phyloP scores from a whole-genome alignment of 75 land plant genomes.

The Selaginella moellendorffii region DNA sequence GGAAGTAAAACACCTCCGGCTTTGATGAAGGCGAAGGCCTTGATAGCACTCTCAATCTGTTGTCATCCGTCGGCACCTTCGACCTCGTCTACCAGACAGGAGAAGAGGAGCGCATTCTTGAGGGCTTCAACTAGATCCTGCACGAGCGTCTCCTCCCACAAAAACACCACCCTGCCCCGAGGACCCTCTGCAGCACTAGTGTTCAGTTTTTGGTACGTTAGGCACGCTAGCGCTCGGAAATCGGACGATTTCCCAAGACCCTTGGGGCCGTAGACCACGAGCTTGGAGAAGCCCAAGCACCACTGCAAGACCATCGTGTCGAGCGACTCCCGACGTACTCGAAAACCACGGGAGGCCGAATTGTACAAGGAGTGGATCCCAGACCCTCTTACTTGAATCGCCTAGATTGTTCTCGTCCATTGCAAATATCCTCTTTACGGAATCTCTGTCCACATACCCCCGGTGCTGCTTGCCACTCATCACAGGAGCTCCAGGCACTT shows the following conservation, averaged over 20 bases:
- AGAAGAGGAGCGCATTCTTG: background rate
- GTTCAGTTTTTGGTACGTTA: background rate
- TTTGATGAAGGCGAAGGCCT: background rate
- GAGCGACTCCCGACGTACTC: background rate
- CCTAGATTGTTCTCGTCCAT: background rate
- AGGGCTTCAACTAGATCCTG: background rate
- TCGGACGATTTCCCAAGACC: background rate
- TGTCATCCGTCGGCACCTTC: background rate
- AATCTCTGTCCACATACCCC: background rate
- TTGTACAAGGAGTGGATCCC: background rate
- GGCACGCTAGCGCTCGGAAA: background rate
- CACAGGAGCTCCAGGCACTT: no score
- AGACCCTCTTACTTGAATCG: background rate
- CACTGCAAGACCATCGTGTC: background rate
- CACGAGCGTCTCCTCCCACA: background rate
- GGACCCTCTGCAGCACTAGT: background rate
- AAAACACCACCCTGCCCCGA: background rate
- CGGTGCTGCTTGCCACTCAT: no score
- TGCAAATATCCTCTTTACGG: background rate
- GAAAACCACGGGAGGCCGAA: background rate
- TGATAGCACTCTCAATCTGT: background rate
- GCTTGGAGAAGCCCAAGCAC: background rate
- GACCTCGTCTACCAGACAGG: background rate
- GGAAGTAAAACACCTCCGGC: background rate
- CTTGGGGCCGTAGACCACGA: background rate